Evolutionary conservation across 371 early-diverging fungal genomes (phyloP).

Genomic region (Dentiscutata heterogama): DNA sequence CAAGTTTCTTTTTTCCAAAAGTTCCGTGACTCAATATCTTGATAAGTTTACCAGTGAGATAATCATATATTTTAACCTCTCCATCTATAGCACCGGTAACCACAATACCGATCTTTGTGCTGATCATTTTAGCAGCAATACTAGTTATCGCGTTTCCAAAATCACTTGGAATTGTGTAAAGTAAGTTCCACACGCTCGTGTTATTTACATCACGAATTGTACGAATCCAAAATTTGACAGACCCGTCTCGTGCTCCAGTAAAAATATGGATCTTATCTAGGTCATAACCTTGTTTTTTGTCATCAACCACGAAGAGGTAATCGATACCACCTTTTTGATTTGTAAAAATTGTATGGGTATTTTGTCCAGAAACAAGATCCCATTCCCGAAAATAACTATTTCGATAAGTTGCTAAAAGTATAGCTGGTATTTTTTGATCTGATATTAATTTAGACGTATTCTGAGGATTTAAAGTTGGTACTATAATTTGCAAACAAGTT

Average conservation of each 20-base stretch:
- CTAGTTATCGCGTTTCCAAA: conserved; percentile 28
- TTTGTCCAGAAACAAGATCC: conserved; percentile 32
- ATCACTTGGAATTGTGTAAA: conserved; percentile 27
- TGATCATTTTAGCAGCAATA: conserved; percentile 23
- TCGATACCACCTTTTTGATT: conserved; percentile 42
- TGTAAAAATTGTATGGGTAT: conserved; percentile 30
- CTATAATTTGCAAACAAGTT: conserved; percentile 39
- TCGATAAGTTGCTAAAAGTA: conserved; percentile 29
- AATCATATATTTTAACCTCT: conserved; percentile 37
- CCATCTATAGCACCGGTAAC: conserved; percentile 39
- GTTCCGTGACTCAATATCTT: conserved; percentile 31
- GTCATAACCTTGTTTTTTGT: not conserved
- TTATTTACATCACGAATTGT: not conserved
- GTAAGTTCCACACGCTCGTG: conserved; percentile 17
- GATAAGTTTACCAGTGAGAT: conserved; percentile 11
- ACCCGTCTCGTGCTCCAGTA: conserved; percentile 45
- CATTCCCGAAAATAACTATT: conserved; percentile 44
- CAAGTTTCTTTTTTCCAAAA: not conserved
- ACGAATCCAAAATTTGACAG: conserved; percentile 37
- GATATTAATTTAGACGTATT: not conserved
- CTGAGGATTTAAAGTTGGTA: not conserved
- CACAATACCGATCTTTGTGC: conserved; percentile 33
- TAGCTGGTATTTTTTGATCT: not conserved
- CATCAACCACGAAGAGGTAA: conserved; percentile 29
- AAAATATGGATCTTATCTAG: not conserved